Evolutionary conservation across 2,329 filamentous ascomycete species (phyloP), one percentile per base, ranked within the genome.

Genomic region (Arthrinium puccinioides): DNA sequence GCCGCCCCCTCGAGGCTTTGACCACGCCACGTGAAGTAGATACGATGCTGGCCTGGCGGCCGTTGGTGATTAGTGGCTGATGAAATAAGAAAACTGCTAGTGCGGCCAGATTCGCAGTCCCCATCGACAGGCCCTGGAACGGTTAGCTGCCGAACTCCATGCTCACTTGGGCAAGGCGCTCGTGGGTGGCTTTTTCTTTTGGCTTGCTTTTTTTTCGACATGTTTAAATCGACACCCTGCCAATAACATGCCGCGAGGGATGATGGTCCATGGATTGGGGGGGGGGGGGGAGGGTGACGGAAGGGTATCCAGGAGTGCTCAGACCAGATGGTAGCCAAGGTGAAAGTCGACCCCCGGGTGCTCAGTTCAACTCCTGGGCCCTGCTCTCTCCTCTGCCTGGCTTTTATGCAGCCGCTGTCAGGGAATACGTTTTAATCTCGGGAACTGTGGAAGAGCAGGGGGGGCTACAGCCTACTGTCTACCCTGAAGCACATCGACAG

Each of bases 131-230:
- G 30, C 21, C 20, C 31, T 32, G 21, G 20, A 25, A 26, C 33
- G 33, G 33, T 24, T 36, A 20, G 33, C 14, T 36, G 24, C 33
- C 33, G 33, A 36, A 26, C 6, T 36, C 33, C n/a, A 36, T 36
- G 33, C 33, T 24, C 21, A 18, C 18, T 36, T 36, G 14, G 33
- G 33, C 7, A 36, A 36, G 26, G 24, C 21, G 24, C 15, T 36
- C 33, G 33, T 15, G 18, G 33, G 26, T n/a, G 33, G 33, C 33
- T 28, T 26, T 26, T 20, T 36, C 9, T 11, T 18, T 35, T 21
- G 32, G 14, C 11, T 36, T 27, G 33, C 33, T 36, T 36, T 26
- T 27, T 13, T n/a, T 16, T 32, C 14, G 18, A 25, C 13, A 25
- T 8, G 13, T 25, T 25, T 8, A 25, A 14, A 21, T 9, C 19